Evolutionary conservation across 2,329 filamentous ascomycete genomes (phyloP).

Genomic region (Pyrenophora teres): DNA sequence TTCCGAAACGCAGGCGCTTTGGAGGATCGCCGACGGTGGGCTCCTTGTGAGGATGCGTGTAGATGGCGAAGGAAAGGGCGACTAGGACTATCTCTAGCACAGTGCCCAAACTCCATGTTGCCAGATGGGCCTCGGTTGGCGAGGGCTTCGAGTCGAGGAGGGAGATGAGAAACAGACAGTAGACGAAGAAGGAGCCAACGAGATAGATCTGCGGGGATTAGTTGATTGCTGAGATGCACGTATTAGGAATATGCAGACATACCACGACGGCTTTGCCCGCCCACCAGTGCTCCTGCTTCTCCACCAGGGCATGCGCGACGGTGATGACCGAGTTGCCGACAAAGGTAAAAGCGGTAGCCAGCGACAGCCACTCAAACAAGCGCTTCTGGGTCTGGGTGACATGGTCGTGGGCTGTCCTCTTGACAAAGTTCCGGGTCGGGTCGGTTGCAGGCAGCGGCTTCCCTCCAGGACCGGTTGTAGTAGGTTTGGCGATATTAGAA

Average conservation of each 20-base stretch:
- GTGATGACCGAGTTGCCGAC: conserved; percentile 74
- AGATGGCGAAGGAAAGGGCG: conserved; percentile 68
- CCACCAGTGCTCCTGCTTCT: conserved; percentile 74
- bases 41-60: conserved; percentile 70
- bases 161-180: conserved; percentile 82
- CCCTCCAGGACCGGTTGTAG: conserved; percentile 78
- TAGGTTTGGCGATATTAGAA: conserved; percentile 52
- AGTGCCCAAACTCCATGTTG: conserved; percentile 77
- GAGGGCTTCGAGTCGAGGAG: conserved; percentile 82
- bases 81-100: conserved; percentile 75
- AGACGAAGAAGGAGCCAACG: conserved; percentile 82
- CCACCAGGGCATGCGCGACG: conserved; percentile 72
- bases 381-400: conserved; percentile 71
- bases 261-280: conserved; percentile 78
- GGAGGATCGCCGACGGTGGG: conserved; percentile 52
- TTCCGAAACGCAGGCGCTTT: conserved; percentile 36
- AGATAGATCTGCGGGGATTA: conserved; percentile 72
- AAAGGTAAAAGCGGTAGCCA: conserved; percentile 74
- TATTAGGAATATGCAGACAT: conserved; percentile 45
- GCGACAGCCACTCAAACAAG: conserved; percentile 75
- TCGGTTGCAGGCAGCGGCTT: conserved; percentile 77
- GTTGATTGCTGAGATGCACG: not conserved
- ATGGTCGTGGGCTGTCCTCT: conserved; percentile 55
- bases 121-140: conserved; percentile 77
- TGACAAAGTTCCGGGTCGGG: conserved; percentile 50